Percentiles rank a stretch among this genome's conserved stretches.
phyloP scores from a whole-genome alignment of 257 asterid species.

The Solanum rostratum region DNA sequence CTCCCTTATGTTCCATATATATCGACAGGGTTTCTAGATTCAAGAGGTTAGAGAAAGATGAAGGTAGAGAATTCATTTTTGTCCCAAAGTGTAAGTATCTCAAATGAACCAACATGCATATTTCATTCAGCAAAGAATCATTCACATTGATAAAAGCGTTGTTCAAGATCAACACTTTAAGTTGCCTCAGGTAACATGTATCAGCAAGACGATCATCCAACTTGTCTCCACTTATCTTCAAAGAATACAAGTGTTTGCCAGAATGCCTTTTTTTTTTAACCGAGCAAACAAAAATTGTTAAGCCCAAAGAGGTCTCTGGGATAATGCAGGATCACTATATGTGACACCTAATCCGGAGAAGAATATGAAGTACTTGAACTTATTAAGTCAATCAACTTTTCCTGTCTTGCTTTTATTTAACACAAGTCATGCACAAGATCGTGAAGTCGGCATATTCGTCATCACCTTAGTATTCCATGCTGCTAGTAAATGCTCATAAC shows the following conservation, averaged over 20 bases:
- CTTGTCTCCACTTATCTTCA: not conserved
- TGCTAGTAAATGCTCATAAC: not conserved
- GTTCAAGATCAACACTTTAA: too few species aligned
- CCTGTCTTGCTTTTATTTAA: not conserved
- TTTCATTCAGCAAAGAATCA: not conserved
- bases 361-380: not conserved
- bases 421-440: not conserved
- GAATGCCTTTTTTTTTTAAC: not conserved
- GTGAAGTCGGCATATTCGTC: too few species aligned
- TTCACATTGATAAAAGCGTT: not conserved
- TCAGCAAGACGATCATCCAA: too few species aligned
- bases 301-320: too few species aligned
- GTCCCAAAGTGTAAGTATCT: not conserved
- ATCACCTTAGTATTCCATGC: too few species aligned
- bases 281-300: too few species aligned
- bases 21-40: accelerated
- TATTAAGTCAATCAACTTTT: not conserved
- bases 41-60: not conserved
- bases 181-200: not conserved
- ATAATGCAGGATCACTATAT: too few species aligned
- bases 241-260: not conserved
- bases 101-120: not conserved
- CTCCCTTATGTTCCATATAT: not conserved
- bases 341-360: not conserved
- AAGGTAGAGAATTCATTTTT: not conserved